Evolutionary conservation across 441 rosid species (phyloP), one percentile per base, ranked within the genome.

Genomic region (Arabidopsis lyrata): DNA sequence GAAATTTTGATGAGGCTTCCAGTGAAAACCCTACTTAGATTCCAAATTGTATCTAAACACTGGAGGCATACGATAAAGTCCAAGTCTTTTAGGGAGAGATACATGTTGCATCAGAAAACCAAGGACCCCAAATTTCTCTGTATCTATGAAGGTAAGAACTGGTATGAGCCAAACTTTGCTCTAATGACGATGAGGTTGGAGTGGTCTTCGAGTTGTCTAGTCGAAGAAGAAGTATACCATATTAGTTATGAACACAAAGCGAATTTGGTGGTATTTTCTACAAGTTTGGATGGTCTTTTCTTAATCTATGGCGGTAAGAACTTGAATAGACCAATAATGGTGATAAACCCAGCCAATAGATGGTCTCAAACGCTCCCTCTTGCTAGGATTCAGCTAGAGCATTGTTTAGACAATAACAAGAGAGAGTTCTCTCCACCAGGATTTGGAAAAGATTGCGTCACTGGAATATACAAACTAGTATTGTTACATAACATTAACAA

Each of bases 81-180:
- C 5, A 47, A 1, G 16, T 14, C 7, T 22, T 69, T 68, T 5
- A 6, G 1, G 12, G 61, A 32, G 12, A 34, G 32, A 2, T 16
- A 68, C 56, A 3, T 42, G 56, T 45, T 45, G 18, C 39, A 47
- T 32, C 64, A 68, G 6, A 68, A 68, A 44, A 68, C 63, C 8
- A 5, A 27, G 3, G 42, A 67, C 10, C 55, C 44, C 9, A 44
- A 16, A 44, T 1, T 68, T 31, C n/a, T 49, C 2, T 6, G 22
- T 65, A 0, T 45, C 20, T 45, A 6, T 18, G 13, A 1, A 16
- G 47, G 38, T 50, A 0, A 24, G 0, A 22, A 0, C 15, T n/a
- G 10, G 11, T 39, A 2, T 27, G 2, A 14, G 48, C 48, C 3
- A 24, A 50, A 50, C 12, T 2, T 22, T 6, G 3, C 41, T 12